phyloP scores from a whole-genome alignment of 2,329 filamentous ascomycete species.

The Metarhizium album region DNA sequence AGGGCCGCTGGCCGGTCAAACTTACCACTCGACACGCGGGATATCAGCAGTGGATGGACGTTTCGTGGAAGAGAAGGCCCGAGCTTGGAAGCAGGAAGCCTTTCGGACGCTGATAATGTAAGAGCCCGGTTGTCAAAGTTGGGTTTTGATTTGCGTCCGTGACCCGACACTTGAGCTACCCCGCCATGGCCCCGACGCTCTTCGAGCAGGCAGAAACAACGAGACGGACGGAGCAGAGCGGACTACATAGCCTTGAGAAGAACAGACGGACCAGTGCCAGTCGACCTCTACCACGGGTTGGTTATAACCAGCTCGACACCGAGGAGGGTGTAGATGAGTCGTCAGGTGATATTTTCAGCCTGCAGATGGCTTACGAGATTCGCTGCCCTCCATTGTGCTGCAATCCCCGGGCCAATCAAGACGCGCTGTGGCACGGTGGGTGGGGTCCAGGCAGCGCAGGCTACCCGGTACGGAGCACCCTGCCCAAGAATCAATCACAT shows the following conservation, averaged over 20 bases:
- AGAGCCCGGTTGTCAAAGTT: not conserved
- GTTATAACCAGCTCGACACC: not conserved
- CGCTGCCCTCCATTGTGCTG: not conserved
- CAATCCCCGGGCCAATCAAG: not conserved
- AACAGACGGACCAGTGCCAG: not conserved
- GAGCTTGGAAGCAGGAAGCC: not conserved
- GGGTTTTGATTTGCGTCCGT: not conserved
- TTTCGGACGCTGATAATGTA: not conserved
- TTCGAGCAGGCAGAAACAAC: not conserved
- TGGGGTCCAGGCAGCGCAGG: too few relatives aligned
- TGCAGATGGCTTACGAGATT: not conserved
- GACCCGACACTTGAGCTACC: not conserved
- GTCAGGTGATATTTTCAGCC: conserved; percentile 4
- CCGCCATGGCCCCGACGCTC: not conserved
- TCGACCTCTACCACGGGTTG: too few relatives aligned
- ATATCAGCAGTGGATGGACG: too few relatives aligned
- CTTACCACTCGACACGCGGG: not conserved
- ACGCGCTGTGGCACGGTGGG: too few relatives aligned
- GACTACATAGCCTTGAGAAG: not conserved
- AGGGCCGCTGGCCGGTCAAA: not conserved
- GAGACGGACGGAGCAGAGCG: not conserved
- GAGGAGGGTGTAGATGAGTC: not conserved
- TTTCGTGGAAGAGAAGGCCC: not conserved
- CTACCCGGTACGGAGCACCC: too few relatives aligned
- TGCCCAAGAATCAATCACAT: too few relatives aligned